Percentiles rank a stretch among this genome's conserved stretches.
phyloP scores from a whole-genome alignment of 2,329 filamentous ascomycete genomes.

The Graphium sp. region DNA sequence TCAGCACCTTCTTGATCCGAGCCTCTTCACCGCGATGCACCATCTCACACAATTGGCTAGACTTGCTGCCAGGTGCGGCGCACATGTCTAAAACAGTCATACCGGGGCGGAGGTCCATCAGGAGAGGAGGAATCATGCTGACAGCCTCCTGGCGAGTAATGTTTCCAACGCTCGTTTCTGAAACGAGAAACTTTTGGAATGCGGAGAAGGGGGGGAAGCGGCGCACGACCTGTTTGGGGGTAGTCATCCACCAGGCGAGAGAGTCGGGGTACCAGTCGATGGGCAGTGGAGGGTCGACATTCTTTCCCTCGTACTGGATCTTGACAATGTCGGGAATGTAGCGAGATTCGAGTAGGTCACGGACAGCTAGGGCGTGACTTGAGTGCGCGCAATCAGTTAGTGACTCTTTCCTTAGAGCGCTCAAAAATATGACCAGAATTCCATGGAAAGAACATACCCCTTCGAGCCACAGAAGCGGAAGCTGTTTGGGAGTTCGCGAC shows the following conservation, averaged over 20 bases:
- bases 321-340: slow-evolving; percentile 84
- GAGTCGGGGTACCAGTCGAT: slow-evolving; percentile 90
- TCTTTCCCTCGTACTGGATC: slow-evolving; percentile 68
- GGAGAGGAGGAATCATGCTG: slow-evolving; percentile 93
- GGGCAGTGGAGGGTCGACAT: slow-evolving; percentile 64
- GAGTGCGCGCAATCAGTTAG: slow-evolving; percentile 3
- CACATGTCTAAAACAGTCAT: slow-evolving; percentile 94
- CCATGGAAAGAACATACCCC: slow-evolving; percentile 35
- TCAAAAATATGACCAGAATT: background rate
- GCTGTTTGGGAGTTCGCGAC: slow-evolving; percentile 82
- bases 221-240: slow-evolving; percentile 86
- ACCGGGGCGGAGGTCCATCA: slow-evolving; percentile 80
- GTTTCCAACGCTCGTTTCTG: slow-evolving; percentile 92
- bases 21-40: slow-evolving; percentile 86
- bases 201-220: slow-evolving; percentile 87
- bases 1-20: slow-evolving; percentile 55
- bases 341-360: slow-evolving; percentile 69
- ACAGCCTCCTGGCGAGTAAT: slow-evolving; percentile 96
- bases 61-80: slow-evolving; percentile 93
- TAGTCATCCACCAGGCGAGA: slow-evolving; percentile 96
- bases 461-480: slow-evolving; percentile 95
- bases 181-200: slow-evolving; percentile 95
- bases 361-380: slow-evolving; percentile 82
- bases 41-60: slow-evolving; percentile 87
- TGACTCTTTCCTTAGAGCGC: too few relatives aligned